phyloP scores from a whole-genome alignment of 164 flowering plant genomes.

The Umbellularia californica region DNA sequence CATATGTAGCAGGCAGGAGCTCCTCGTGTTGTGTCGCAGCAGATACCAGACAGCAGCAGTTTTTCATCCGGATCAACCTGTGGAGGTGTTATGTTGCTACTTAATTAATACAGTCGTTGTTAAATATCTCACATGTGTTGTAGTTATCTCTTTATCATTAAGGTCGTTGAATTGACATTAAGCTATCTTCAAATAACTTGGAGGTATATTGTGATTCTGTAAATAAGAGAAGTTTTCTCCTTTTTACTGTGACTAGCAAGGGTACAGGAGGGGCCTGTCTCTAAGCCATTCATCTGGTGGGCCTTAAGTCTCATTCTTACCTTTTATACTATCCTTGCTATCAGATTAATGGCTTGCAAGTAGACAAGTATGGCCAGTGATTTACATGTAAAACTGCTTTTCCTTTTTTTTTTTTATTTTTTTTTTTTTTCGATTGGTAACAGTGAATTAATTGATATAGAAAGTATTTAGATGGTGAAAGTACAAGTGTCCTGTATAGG shows the following conservation, averaged over 20 bases:
- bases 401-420: too few species aligned
- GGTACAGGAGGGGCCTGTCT: neutral
- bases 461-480: too few species aligned
- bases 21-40: conserved; percentile 29
- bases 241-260: neutral
- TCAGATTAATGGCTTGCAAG: neutral
- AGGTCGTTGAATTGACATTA: neutral
- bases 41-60: conserved; percentile 24
- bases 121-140: neutral
- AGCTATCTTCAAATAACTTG: neutral
- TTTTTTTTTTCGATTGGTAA: too few species aligned
- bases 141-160: neutral
- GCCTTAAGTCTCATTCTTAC: neutral
- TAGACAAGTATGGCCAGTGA: neutral
- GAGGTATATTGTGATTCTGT: neutral
- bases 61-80: conserved; percentile 21
- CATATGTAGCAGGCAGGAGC: conserved; percentile 30
- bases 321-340: neutral
- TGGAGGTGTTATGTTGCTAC: conserved; percentile 25
- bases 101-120: neutral
- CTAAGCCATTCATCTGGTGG: neutral
- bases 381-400: neutral
- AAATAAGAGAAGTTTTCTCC: neutral
- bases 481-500: too few species aligned
- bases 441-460: too few species aligned